Conservation (phyloP, 2,329 filamentous ascomycete genomes). For the Chlorencoelia australis region DNA sequence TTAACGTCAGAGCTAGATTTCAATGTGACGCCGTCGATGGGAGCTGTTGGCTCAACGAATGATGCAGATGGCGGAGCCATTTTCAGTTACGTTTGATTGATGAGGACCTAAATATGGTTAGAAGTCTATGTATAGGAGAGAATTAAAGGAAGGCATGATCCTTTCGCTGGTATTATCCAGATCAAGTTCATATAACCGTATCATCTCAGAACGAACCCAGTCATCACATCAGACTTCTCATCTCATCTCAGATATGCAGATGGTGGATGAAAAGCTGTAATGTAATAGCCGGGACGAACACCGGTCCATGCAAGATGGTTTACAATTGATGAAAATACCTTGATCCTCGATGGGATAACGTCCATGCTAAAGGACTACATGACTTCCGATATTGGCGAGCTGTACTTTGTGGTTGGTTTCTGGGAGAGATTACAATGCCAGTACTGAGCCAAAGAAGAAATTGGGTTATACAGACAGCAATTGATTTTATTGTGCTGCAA, state of each 20-base stretch:
- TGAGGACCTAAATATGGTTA: constrained; percentile 33
- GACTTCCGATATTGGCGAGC: constrained; percentile 15
- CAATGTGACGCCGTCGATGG: constrained; percentile 26
- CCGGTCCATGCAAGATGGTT: constrained; percentile 52
- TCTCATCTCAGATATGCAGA: constrained; percentile 18
- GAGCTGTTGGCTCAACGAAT: constrained; percentile 34
- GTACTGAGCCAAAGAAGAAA: not conserved
- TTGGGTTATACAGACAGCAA: not conserved
- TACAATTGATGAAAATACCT: constrained; percentile 31
- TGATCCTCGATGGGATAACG: constrained; percentile 27
- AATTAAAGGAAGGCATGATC: constrained; percentile 70
- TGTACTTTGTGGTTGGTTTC: constrained; percentile 17
- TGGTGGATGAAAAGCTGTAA: constrained; percentile 23
- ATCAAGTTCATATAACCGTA: constrained; percentile 85
- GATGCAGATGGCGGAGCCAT: constrained; percentile 76
- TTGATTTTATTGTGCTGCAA: too few relatives aligned
- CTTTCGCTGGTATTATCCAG: constrained; percentile 99
- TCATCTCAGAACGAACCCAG: constrained; percentile 64
- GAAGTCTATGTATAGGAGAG: constrained; percentile 28
- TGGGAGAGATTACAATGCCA: not conserved
- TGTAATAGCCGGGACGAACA: constrained; percentile 37
- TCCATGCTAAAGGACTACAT: constrained; percentile 24
- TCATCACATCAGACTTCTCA: constrained; percentile 17
- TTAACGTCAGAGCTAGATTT: constrained; percentile 39
- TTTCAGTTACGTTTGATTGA: constrained; percentile 30